Base-by-base conservation (phyloP, 2,329 filamentous ascomycete genomes). In the Neonectria neomacrospora region DNA sequence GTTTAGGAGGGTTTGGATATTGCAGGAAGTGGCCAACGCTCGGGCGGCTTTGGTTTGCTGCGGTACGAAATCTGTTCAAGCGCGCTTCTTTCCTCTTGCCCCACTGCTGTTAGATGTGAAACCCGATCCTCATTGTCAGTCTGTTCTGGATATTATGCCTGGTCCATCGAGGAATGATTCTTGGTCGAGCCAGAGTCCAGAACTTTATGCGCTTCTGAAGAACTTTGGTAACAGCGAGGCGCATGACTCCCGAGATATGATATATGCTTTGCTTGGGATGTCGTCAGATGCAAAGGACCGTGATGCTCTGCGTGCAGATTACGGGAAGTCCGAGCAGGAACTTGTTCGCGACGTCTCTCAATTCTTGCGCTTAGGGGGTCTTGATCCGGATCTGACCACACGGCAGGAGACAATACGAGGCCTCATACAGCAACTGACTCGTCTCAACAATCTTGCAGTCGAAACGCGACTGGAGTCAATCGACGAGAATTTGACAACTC, bases 131-230 rank as follows among this genome's bases (percentile, higher is more conserved):
- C 68, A 70, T 7, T 58, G 64, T 0, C 56, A 62, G n/a, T 58
- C 68, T 1, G 56, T 70, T 1, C n/a, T 70, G 2, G 64, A 69
- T 0, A 58, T 67, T 0, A 63, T 70, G 50, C 68, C 65, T 1
- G 55, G 55, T 0, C 44, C 55, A 0, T 39, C 16, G 3, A 66
- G 18, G 3, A 1, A 2, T 1, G 26, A 39, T 1, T 58, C 53
- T 0, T 70, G 65, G 67, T 68, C 65, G 64, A 26, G 3, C 3
- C 20, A 69, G 37, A 26, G 41, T 1, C 54, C 45, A 9, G 59
- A 53, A 2, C 52, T 69, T 2, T 48, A 57, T 4, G 42, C 42
- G 1, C n/a, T 70, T 3, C 1, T 70, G 1, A 12, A 16, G 10
- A 57, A 20, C 14, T 61, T 57, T 26, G 34, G 58, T 5, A 23